Evolutionary conservation across 257 asterid species (phyloP).

Genomic region (Ajuga chamaepitys): DNA sequence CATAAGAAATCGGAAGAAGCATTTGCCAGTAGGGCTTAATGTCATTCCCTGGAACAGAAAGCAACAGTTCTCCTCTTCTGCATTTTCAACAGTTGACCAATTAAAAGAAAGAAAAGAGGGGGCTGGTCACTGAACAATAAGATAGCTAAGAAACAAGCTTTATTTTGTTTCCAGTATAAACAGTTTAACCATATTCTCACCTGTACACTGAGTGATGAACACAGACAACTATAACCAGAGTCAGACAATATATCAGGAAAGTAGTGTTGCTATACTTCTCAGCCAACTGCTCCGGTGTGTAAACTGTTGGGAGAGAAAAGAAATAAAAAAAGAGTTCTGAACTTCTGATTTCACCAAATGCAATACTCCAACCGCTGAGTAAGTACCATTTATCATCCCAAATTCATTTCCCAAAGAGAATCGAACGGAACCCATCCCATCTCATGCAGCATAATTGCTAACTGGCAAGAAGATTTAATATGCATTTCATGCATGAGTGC

Average conservation of each 20-base stretch:
- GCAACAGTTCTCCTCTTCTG: slow-evolving; percentile 77
- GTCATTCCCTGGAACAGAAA: slow-evolving; percentile 54
- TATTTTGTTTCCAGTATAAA: slow-evolving; percentile 8
- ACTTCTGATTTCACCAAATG: too few species aligned
- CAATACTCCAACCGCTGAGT: too few species aligned
- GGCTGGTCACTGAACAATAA: slow-evolving; percentile 4
- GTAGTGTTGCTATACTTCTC: slow-evolving; percentile 78
- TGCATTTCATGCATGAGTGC: slow-evolving; percentile 1
- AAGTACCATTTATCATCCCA: too few species aligned
- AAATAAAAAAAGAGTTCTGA: background rate
- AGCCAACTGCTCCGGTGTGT: slow-evolving; percentile 89
- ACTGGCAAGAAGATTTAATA: background rate
- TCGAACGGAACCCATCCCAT: too few species aligned
- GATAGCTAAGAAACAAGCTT: background rate
- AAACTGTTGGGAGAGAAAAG: slow-evolving; percentile 42
- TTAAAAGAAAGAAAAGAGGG: slow-evolving; percentile 9
- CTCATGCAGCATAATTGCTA: background rate
- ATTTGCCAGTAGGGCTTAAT: slow-evolving; percentile 75
- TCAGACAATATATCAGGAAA: slow-evolving; percentile 79
- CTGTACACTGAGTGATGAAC: slow-evolving; percentile 57
- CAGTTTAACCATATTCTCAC: slow-evolving; percentile 21
- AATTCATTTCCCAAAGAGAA: slow-evolving; percentile 2
- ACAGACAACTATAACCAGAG: slow-evolving; percentile 57
- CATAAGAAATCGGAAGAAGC: slow-evolving; percentile 92
- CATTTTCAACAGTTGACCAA: slow-evolving; percentile 17